phyloP scores from a whole-genome alignment of 768 basidiomycete species.

The Psilocybe sp. region DNA sequence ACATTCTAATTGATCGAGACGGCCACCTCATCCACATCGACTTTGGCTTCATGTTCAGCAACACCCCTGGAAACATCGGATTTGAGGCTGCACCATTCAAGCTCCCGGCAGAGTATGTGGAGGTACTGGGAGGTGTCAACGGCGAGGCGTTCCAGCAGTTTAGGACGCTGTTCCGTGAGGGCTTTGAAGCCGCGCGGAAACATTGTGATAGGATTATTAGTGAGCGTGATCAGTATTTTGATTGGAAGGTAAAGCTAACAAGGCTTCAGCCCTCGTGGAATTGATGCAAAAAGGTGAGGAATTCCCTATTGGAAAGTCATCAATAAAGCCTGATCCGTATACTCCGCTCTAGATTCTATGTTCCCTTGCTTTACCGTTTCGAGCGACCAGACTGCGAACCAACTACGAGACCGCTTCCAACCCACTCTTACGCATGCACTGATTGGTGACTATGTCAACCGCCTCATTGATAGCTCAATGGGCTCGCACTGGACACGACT shows the following conservation, averaged over 20 bases:
- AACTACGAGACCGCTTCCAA: conserved; percentile 92
- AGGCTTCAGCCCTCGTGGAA: conserved; percentile 65
- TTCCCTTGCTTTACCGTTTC: conserved; percentile 89
- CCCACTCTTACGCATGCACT: conserved; percentile 81
- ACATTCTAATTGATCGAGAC: conserved; percentile 92
- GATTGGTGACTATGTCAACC: conserved; percentile 86
- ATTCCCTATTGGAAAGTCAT: background rate
- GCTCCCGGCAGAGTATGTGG: conserved; percentile 90
- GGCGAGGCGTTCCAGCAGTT: conserved; percentile 80
- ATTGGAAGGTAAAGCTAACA: background rate
- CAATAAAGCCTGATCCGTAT: conserved; percentile 3
- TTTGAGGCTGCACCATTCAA: conserved; percentile 99
- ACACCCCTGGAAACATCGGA: conserved; percentile 95
- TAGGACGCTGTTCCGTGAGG: conserved; percentile 82
- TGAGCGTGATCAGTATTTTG: conserved; percentile 44
- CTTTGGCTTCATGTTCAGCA: conserved; percentile 97
- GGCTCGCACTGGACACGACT: conserved; percentile 94
- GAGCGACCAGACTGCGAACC: conserved; percentile 86
- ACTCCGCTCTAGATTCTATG: conserved; percentile 60
- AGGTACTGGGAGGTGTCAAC: conserved; percentile 87
- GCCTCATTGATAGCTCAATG: conserved; percentile 84
- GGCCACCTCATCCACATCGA: conserved; percentile 97
- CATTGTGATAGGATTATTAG: conserved; percentile 96
- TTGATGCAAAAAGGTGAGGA: conserved; percentile 92
- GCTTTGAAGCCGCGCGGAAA: conserved; percentile 91